Evolutionary conservation across 129 eudicot genomes (phyloP), one percentile per base, ranked within the genome.

Genomic region (Chrysanthemum makinoi): DNA sequence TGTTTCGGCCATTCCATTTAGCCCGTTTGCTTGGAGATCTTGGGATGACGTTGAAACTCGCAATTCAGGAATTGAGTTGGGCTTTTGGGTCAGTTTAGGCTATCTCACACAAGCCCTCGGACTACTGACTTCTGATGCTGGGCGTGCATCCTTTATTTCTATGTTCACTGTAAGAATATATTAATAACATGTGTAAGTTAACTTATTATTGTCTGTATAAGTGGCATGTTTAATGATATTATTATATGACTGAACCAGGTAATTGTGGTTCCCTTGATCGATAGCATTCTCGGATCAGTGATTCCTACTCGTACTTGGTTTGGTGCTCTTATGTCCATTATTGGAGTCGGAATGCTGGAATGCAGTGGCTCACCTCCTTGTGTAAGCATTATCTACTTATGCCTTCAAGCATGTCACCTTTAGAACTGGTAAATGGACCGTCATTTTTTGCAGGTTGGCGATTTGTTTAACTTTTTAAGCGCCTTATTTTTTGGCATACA

Each of bases 291-390:
- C 57, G 97, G 97, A 79, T 81, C 93, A 33, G 75, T 58, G 46
- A 68, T 91, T 72, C 97, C 97, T 68, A 82, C 87, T 60, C 83
- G 74, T 63, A 91, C 93, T 18, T 91, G 97, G 94, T 86, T 91
- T 83, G 97, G 96, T 55, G 97, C 94, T 69, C 78, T 88, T 52
- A 83, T 88, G 89, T 91, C 96, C 16, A 61, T 91, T 64, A 28
- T 78, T 53, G 97, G 97, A 13, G 96, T 91, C 55, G 96, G 77
- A 62, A 79, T 91, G 91, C 83, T 91, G 58, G 97, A 88, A 84
- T 88, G 96, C 77, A 91, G 97, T 72, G 97, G 97, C 33, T 84
- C 97, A 50, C 96, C 97, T 70, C 97, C 96, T 26, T 77, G 86
- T 55, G 96, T 90, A 79, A 78, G 88, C 68, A 30, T 69, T 50